These are phyloP conservation scores for Gossypium lobatum DNA, from an alignment of 441 rosid species.

Conservation along the genomic window DNA sequence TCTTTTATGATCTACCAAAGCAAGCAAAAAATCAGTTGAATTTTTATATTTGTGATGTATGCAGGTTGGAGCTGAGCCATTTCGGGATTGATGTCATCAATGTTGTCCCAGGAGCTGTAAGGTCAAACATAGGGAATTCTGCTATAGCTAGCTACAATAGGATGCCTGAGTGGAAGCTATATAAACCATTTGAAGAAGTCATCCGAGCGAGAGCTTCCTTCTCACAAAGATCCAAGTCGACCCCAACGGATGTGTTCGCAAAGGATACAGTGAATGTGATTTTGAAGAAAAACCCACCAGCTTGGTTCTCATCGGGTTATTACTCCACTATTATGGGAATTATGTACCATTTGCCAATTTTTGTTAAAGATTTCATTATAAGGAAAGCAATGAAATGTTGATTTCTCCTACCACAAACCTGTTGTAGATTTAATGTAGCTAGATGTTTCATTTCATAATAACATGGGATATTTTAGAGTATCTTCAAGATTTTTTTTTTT, in stretches of 20 bases:
- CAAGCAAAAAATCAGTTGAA: not conserved
- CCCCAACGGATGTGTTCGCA: conserved; percentile 72
- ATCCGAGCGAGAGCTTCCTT: conserved; percentile 51
- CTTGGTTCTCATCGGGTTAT: conserved; percentile 7
- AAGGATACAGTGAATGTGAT: conserved; percentile 50
- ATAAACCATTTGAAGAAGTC: conserved; percentile 56
- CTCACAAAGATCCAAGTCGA: conserved; percentile 50
- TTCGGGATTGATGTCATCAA: conserved; percentile 72
- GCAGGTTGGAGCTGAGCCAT: conserved; percentile 73
- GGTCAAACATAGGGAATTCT: conserved; percentile 66
- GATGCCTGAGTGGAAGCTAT: conserved; percentile 77
- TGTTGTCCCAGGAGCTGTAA: conserved; percentile 75
- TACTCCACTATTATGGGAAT: not conserved
- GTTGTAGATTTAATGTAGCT: not conserved
- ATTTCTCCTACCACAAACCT: not conserved
- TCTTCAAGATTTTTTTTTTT: no score
- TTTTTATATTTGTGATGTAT: not conserved
- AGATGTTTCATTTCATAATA: not conserved
- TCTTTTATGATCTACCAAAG: not conserved
- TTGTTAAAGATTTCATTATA: not conserved
- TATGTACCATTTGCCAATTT: not conserved
- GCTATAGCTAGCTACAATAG: conserved; percentile 43
- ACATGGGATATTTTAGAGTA: not conserved
- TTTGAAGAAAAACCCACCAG: conserved; percentile 58
- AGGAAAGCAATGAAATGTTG: conserved; percentile 9